A percentile compares a stretch with the other conserved stretches of the same genome.
phyloP scores from a whole-genome alignment of 75 land plant species.

The Cunninghamia lanceolata region DNA sequence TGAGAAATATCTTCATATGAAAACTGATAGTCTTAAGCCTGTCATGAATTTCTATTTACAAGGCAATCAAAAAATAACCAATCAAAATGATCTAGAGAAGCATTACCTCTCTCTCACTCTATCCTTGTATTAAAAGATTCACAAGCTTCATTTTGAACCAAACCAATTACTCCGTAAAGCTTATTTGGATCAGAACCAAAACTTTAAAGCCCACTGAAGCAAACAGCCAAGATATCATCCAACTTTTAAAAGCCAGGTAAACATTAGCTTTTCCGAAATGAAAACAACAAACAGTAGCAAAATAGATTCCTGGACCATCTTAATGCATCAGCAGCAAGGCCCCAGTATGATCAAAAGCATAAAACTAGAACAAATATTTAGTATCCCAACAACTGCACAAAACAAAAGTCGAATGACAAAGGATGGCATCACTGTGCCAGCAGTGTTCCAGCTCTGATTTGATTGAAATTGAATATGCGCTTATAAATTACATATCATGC shows the following conservation, averaged over 20 bases:
- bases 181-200: neutral
- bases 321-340: neutral
- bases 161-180: neutral
- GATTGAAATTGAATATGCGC: neutral
- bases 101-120: neutral
- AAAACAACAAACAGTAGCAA: neutral
- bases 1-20: neutral
- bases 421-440: neutral
- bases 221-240: neutral
- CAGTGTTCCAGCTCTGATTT: constrained; percentile 1
- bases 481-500: constrained; percentile 4
- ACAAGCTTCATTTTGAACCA: neutral
- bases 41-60: neutral
- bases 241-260: neutral
- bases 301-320: neutral
- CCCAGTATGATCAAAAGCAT: neutral
- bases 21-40: neutral
- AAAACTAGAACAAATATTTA: neutral
- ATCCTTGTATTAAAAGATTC: neutral
- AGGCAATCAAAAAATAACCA: neutral
- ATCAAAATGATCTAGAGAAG: neutral
- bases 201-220: neutral
- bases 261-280: neutral
- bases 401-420: neutral
- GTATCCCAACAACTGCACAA: neutral